Percentiles rank a stretch among this genome's conserved stretches.
Evolutionary conservation across 1,284 basidiomycete genomes (phyloP).

Genomic region (Puccinia triticina): DNA sequence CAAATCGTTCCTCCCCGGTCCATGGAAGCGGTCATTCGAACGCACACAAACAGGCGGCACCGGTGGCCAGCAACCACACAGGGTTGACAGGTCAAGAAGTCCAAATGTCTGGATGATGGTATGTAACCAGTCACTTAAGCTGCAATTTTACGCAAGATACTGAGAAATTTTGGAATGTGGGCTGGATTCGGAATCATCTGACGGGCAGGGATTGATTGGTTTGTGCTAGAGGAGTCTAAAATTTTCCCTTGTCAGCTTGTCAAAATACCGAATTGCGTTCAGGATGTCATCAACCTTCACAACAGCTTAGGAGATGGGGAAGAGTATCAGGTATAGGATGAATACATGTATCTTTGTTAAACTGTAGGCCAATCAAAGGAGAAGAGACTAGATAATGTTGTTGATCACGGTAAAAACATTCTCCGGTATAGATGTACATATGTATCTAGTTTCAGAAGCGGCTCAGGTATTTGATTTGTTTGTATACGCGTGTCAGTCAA

Average conservation of each 20-base stretch:
- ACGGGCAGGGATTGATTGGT: not conserved
- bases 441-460: not conserved
- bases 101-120: not conserved
- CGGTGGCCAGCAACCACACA: not conserved
- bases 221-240: not conserved
- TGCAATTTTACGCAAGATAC: not conserved
- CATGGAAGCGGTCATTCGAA: not conserved
- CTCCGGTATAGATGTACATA: not conserved
- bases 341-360: not conserved
- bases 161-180: not conserved
- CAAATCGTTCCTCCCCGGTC: not conserved
- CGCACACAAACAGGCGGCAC: not conserved
- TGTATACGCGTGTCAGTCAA: not conserved
- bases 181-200: not conserved
- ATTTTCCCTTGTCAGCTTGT: not conserved
- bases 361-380: not conserved
- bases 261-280: not conserved
- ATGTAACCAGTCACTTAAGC: not conserved
- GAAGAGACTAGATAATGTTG: not conserved
- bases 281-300: not conserved
- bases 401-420: not conserved
- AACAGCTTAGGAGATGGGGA: not conserved
- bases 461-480: not conserved
- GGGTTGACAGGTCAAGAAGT: not conserved
- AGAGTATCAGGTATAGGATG: not conserved